A percentile compares a stretch with the other conserved stretches of the same genome.
phyloP scores from a whole-genome alignment of 2,329 filamentous ascomycete genomes.

The Talaromyces albobiverticillius region DNA sequence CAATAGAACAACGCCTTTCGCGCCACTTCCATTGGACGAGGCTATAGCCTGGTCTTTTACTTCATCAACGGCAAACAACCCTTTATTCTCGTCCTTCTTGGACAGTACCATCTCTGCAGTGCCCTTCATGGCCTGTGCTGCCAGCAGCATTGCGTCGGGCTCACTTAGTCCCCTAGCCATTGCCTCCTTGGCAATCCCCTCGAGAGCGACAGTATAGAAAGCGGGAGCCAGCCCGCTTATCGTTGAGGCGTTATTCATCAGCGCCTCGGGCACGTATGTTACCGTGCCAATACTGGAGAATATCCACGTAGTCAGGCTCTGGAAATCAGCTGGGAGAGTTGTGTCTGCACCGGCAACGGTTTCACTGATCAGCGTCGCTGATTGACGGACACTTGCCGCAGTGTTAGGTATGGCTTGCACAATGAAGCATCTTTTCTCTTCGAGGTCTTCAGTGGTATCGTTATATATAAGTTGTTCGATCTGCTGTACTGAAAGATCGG shows the following conservation, averaged over 20 bases:
- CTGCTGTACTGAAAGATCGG: constrained; percentile 9
- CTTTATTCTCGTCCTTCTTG: constrained; percentile 12
- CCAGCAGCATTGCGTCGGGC: constrained; percentile 10
- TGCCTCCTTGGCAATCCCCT: constrained; percentile 14
- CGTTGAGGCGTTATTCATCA: constrained; percentile 10
- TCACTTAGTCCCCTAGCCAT: constrained; percentile 10
- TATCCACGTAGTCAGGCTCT: constrained; percentile 14
- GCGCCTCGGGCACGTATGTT: constrained; percentile 6
- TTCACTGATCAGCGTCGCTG: constrained; percentile 13
- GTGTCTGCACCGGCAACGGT: constrained; percentile 10
- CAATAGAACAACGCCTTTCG: constrained; percentile 1
- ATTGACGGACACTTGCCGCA: constrained; percentile 10
- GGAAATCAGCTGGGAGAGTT: constrained; percentile 4
- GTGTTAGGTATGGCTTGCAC: constrained; percentile 11
- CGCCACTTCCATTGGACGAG: constrained; percentile 12
- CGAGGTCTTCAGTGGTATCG: background rate
- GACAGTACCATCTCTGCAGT: constrained; percentile 11
- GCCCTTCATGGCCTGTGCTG: constrained; percentile 14
- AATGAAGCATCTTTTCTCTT: constrained; percentile 5
- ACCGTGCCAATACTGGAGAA: constrained; percentile 15
- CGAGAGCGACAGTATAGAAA: constrained; percentile 12
- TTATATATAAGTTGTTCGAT: constrained; percentile 13
- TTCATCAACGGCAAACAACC: constrained; percentile 11
- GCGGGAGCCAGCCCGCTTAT: constrained; percentile 12
- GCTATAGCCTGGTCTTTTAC: constrained; percentile 10